Conservation (phyloP, 2,329 filamentous ascomycete species). For the Metarhizium robertsii region DNA sequence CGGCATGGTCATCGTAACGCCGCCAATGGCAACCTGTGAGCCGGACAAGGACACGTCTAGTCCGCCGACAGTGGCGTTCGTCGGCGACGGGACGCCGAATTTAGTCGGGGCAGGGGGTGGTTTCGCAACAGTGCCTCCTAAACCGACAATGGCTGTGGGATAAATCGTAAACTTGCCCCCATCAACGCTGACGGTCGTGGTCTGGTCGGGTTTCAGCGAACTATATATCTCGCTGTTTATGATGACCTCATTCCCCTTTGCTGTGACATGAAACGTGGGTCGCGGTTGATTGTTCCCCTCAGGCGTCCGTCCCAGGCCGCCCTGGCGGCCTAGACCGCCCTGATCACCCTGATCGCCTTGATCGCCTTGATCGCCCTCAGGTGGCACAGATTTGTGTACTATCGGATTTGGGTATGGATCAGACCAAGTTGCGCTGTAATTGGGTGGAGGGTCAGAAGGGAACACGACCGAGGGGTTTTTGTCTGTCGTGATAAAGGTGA, state of each 20-base stretch:
- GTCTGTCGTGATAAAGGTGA: conserved; percentile 42
- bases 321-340: too few species aligned
- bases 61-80: conserved; percentile 27
- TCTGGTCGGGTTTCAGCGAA: conserved; percentile 26
- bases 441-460: conserved; percentile 26
- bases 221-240: conserved; percentile 37
- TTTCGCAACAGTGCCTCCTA: conserved; percentile 33
- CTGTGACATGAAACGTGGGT: conserved; percentile 30
- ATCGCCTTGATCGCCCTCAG: not conserved
- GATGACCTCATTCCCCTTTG: conserved; percentile 34
- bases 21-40: conserved; percentile 30
- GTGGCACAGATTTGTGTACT: conserved; percentile 11
- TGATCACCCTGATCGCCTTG: not conserved
- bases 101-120: conserved; percentile 23
- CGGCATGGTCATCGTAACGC: conserved; percentile 33
- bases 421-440: conserved; percentile 23
- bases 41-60: conserved; percentile 33
- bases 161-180: conserved; percentile 37
- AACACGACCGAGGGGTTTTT: conserved; percentile 44
- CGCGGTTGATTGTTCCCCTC: conserved; percentile 3
- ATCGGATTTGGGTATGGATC: conserved; percentile 2
- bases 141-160: conserved; percentile 35
- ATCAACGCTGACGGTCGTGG: conserved; percentile 31
- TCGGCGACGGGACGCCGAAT: conserved; percentile 24
- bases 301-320: not conserved